Evolutionary conservation across 768 basidiomycete genomes (phyloP), one percentile per base, ranked within the genome.

Genomic region (Vararia minispora): DNA sequence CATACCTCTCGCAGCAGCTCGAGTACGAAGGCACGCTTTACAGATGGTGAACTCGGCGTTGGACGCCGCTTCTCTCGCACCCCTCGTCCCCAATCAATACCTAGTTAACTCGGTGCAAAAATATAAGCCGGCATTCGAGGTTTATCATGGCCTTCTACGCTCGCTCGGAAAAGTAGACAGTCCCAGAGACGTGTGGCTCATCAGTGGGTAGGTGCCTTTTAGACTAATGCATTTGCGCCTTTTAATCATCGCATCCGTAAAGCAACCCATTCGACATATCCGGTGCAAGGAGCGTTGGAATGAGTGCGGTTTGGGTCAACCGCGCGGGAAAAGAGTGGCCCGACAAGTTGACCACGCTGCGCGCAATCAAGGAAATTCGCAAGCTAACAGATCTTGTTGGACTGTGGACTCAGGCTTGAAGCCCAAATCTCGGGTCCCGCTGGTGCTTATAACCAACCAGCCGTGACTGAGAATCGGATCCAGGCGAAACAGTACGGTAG

Each of bases 221-320:
- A 33, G 17, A n/a, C 16, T 31, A 21, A 25, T 31, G 20, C 16
- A 14, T 29, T 20, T 44, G 17, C 48, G 13, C 7, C 2, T n/a
- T 21, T 26, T 16, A 2, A 13, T 35, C 5, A n/a, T 3, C 17
- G 17, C 22, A 16, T 14, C 12, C 12, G 25, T 17, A n/a, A 30
- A 58, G 57, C 16, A 58, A 58, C 37, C 56, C 57, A 9, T 58
- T 58, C 44, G 57, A 58, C 39, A 47, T 58, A 22, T 45, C 50
- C 8, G 57, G 57, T 8, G 57, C 57, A 9, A 44, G 46, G 22
- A 38, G 26, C 6, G 46, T 44, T 6, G 56, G 56, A 3, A 25
- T 57, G 30, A 44, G 48, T 27, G 50, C 54, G 7, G 40, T 57
- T 14, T 58, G 57, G 57, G 48, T 58, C 23, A 52, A 58, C 37